A percentile compares a stretch with the other conserved stretches of the same genome.
Evolutionary conservation across 495 filamentous ascomycete species (phyloP).

Genomic region (Aspergillus funiculosus): DNA sequence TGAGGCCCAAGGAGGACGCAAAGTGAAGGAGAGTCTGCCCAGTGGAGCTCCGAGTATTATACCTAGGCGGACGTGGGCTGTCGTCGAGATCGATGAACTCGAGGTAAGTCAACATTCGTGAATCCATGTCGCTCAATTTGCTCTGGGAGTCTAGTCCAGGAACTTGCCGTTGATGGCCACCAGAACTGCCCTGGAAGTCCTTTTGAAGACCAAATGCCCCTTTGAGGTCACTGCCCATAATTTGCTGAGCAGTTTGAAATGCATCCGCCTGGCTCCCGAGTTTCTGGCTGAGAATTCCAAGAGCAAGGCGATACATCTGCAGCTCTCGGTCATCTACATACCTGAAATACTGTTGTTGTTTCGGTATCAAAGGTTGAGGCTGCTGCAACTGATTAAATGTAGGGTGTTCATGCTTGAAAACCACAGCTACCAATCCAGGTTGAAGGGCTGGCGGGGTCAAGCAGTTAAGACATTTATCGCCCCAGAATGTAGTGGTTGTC

Average conservation of each 20-base stretch:
- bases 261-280: conserved; percentile 46
- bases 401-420: conserved; percentile 58
- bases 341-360: conserved; percentile 59
- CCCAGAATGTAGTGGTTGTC: conserved; percentile 77
- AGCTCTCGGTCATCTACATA: conserved; percentile 78
- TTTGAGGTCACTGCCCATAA: conserved; percentile 45
- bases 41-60: conserved; percentile 56
- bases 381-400: conserved; percentile 43
- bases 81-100: conserved; percentile 75
- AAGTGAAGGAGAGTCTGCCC: conserved; percentile 82
- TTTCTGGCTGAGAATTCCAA: conserved; percentile 45
- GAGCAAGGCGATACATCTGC: conserved; percentile 50
- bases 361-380: conserved; percentile 43
- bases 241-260: conserved; percentile 45
- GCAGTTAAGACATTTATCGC: conserved; percentile 75
- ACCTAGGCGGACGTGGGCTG: conserved; percentile 57
- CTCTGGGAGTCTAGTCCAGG: conserved; percentile 39
- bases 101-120: conserved; percentile 63
- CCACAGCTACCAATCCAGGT: conserved; percentile 68
- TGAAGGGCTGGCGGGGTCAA: conserved; percentile 67
- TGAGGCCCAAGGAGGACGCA: conserved; percentile 68
- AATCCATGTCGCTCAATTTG: conserved; percentile 56
- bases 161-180: conserved; percentile 42
- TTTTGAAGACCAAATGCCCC: conserved; percentile 40
- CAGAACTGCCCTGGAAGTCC: conserved; percentile 40